A percentile compares a stretch with the other conserved stretches of the same genome.
phyloP scores from a whole-genome alignment of 139 green algal species.

The Medakamo hakoo region DNA sequence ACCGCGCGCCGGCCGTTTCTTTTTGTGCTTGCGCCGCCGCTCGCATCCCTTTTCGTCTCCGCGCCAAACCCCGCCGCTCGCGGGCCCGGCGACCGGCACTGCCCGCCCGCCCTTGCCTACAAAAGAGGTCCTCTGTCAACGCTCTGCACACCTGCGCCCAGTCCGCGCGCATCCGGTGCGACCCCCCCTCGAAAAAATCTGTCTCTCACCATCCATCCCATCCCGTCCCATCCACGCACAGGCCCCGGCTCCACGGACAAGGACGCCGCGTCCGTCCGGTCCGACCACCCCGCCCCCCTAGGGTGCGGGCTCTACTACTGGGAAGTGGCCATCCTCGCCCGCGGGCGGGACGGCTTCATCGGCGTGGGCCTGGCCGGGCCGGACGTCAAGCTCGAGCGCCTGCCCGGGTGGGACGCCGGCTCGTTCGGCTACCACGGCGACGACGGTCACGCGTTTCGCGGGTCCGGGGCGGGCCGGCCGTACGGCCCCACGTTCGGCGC shows the following conservation, averaged over 20 bases:
- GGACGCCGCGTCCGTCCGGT: conserved; percentile 49
- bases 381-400: conserved; percentile 38
- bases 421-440: conserved; percentile 73
- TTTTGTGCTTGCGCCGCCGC: no score
- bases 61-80: neutral
- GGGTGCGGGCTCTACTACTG: conserved; percentile 60
- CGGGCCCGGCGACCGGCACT: no score
- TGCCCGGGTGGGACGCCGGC: conserved; percentile 69
- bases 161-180: no score
- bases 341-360: conserved; percentile 48
- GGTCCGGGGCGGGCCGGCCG: conserved; percentile 21
- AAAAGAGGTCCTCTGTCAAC: no score
- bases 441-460: conserved; percentile 50
- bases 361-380: conserved; percentile 48
- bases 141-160: no score
- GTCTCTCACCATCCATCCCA: no score
- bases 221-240: no score
- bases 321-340: conserved; percentile 46
- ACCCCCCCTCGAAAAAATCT: no score
- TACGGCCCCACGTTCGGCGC: conserved; percentile 38
- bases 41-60: no score
- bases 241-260: conserved; percentile 44
- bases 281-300: conserved; percentile 42
- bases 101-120: no score
- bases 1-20: neutral